Base-by-base conservation (phyloP, 805 yeast genomes). In the Torulaspora franciscae region DNA sequence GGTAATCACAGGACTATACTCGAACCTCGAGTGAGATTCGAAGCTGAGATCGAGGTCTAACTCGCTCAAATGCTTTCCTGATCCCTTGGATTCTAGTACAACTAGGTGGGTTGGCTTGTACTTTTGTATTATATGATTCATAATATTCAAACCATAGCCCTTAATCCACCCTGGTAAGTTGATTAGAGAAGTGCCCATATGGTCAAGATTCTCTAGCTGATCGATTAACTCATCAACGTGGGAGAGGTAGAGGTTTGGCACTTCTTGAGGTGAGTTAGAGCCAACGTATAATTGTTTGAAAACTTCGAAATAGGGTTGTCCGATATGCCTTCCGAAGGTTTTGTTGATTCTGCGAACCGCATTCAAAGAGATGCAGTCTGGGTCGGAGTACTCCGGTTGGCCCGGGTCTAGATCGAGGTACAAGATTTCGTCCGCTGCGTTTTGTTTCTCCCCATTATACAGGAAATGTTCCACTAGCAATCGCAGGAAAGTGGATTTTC, bases 141-240 rank as follows among this genome's bases (percentile, higher is more conserved):
- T 68, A 7, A 89, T 65, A 38, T 79, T 82, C 11, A 81, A 70
- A 0, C 97, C 97, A 50, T 79, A 80, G 0, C 96, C 97, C 62
- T 85, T 85, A 25, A 88, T 76, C 96, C 96, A 89, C 0, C 96
- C 96, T 0, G 96, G 91, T 1, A 90, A 77, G 56, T 89, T 89
- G 3, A 90, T 72, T 1, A 89, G 61, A 3, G 88, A 64, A 43
- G 68, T 52, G 0, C 69, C 69, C 44, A 65, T 62, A 19, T 54
- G 51, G 25, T 52, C 54, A 25, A 65, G 75, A 10, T 58, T 58
- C 1, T 57, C 52, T 41, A 56, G 54, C 29, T 28, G 26, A 25
- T 47, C 44, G 7, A 75, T 58, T 14, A 86, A 62, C 3, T 69
- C 59, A 28, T 62, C 57, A 3, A 79, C 65, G 13, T 74, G 63